Evolutionary conservation across 441 rosid species (phyloP).

Genomic region (Flueggea neowawraea): DNA sequence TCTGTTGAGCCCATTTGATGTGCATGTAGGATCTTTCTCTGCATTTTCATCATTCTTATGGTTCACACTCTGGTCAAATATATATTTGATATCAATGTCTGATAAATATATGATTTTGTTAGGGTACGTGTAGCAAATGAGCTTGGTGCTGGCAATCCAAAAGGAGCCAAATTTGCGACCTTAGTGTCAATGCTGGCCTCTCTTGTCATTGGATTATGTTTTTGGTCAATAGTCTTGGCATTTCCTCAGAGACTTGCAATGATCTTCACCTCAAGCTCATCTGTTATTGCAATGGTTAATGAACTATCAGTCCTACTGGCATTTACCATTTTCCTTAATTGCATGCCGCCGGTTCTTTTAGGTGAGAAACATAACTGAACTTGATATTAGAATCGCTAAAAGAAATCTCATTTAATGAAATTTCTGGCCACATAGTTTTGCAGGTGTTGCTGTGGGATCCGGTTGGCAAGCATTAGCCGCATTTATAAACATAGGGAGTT

Average conservation of each 20-base stretch:
- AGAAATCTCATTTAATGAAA: background rate
- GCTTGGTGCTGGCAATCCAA: slow-evolving; percentile 47
- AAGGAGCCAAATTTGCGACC: slow-evolving; percentile 48
- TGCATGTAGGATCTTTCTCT: no score
- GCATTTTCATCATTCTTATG: no score
- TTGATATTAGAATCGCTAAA: slow-evolving; percentile 1
- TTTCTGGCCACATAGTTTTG: background rate
- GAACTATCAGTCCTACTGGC: slow-evolving; percentile 32
- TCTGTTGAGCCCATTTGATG: no score
- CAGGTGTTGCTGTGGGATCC: slow-evolving; percentile 53
- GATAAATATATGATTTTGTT: background rate
- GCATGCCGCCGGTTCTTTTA: slow-evolving; percentile 54
- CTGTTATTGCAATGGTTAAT: slow-evolving; percentile 37
- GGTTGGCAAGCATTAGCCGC: slow-evolving; percentile 51
- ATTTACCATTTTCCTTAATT: slow-evolving; percentile 38
- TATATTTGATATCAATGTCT: no score
- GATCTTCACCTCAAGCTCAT: slow-evolving; percentile 40
- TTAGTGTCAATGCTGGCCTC: slow-evolving; percentile 36
- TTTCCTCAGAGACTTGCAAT: slow-evolving; percentile 30
- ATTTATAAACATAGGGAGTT: slow-evolving; percentile 44
- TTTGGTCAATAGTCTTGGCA: slow-evolving; percentile 31
- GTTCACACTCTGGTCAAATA: no score
- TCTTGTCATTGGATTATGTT: slow-evolving; percentile 29
- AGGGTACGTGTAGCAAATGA: slow-evolving; percentile 51
- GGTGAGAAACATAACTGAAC: slow-evolving; percentile 19